Evolutionary conservation across 768 basidiomycete species (phyloP), one percentile per base, ranked within the genome.

Genomic region (Botryobasidium botryosum): DNA sequence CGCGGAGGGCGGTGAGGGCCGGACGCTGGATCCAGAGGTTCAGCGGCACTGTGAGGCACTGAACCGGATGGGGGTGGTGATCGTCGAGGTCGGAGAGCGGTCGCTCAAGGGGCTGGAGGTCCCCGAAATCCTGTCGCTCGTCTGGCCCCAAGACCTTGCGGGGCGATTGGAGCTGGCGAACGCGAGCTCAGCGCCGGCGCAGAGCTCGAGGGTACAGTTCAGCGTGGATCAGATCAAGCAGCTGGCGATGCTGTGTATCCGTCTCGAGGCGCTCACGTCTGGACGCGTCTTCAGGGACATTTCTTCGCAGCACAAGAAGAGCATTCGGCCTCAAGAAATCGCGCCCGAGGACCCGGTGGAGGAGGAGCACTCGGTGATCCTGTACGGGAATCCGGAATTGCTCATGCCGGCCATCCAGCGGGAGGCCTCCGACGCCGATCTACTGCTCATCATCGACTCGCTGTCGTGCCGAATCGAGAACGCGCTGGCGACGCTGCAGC

Each of bases 61-160:
- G 48, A 71, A 71, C 25, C 66, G 72, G 20, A 67, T 90, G 53
- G 79, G 79, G 1, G 66, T 87, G 29, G 64, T 68, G 27, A 69
- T 90, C 45, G 68, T 77, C 26, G 67, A 69, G n/a, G 69, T 91
- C 15, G 92, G 94, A 4, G 88, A 96, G 61, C 70, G 78, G 51
- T 88, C 86, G 58, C 73, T 97, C 50, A 97, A 97, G 61, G 94
- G 94, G 8, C 66, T 97, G 41, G 92, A 97, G 61, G 68, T 84
- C 1, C 86, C 88, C 1, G 92, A 96, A 61, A 68, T 71, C 51
- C 66, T 97, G 18, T 83, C 86, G n/a, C 59, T 79, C 15, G 68
- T 96, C 36, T 97, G 86, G 59, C 87, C 92, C 0, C 65, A 59
- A 21, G 70, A 72, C 3, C 65, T 97, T 29, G 70, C 72, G 33